Percentiles rank a stretch among this genome's conserved stretches.
Evolutionary conservation across 257 asterid genomes (phyloP).

Genomic region (Jacaranda copaia): DNA sequence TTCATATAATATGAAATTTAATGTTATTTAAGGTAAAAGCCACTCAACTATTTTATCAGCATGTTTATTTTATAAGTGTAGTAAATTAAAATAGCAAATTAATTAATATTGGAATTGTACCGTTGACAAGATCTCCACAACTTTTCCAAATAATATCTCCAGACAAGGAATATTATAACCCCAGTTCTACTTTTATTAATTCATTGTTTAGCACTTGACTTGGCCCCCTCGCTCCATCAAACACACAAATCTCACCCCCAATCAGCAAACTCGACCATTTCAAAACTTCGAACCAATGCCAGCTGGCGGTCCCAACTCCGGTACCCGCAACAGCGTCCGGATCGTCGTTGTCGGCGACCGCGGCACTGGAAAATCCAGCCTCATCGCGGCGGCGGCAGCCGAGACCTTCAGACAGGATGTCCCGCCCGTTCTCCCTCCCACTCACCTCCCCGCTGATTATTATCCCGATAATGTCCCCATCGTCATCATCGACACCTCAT

Average conservation of each 20-base stretch:
- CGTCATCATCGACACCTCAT: conserved; percentile 85
- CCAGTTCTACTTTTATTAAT: no score
- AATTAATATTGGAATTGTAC: no score
- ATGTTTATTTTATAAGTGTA: no score
- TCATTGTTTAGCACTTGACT: background rate
- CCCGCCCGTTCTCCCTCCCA: conserved; percentile 90
- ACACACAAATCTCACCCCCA: conserved; percentile 29
- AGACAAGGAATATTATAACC: no score
- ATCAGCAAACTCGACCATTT: conserved; percentile 26
- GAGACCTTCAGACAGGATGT: conserved; percentile 84
- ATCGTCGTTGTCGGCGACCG: conserved; percentile 97
- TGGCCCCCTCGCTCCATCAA: background rate
- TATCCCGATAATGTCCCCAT: conserved; percentile 87
- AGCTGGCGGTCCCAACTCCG: conserved; percentile 53
- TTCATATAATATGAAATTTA: no score
- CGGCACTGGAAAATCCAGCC: conserved; percentile 94
- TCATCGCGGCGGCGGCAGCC: conserved; percentile 86
- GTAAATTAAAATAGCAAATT: no score
- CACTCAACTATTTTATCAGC: no score
- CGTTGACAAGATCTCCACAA: no score
- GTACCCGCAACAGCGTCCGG: conserved; percentile 72
- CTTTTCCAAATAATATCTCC: no score
- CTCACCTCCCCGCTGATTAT: conserved; percentile 95
- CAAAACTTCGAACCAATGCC: conserved; percentile 58
- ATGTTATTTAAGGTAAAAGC: no score